Evolutionary conservation across 441 rosid genomes (phyloP), one percentile per base, ranked within the genome.

Genomic region (Monsonia emarginata): DNA sequence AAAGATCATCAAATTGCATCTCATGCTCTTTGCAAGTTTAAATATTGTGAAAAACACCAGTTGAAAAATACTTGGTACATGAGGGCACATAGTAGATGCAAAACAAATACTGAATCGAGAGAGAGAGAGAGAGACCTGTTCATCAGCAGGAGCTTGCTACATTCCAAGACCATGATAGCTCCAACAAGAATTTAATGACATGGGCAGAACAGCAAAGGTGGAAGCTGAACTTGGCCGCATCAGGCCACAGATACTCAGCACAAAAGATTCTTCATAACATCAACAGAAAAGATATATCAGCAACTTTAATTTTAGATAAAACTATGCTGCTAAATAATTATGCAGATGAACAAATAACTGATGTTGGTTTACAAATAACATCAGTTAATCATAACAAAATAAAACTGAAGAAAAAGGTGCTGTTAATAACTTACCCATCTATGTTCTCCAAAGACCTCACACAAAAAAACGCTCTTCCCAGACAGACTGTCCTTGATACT

Each of bases 401-500:
- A n/a, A 24, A 14, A 48, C 19, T 48, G 22, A 48, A 16, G 24
- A 48, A 48, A 48, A 11, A 4, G 56, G 56, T 18, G 9, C 22
- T 18, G 56, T 24, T 16, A 18, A 9, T 16, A 48, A 48, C 56
- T 48, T 48, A 48, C 56, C 56, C 56, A 48, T 19, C 22, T 18
- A 19, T 18, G 56, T 48, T 48, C 19, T 48, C 56, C 56, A 48
- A 48, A 48, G 18, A 42, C 44, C 22, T 57, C 66, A 61, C 48
- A 40, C 66, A 5, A 69, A 38, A 54, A 25, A 30, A 32, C 63
- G 25, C 13, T 8, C 61, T 28, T 21, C 50, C 56, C 68, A 21
- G 57, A 48, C 27, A 1, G 69, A 56, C 60, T 48, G 56, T 16
- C 69, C 69, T 56, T 50, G 63, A 60, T 54, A 66, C 27, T 66